phyloP scores from a whole-genome alignment of 1,284 basidiomycete genomes.

The Rhodotorula sp. region DNA sequence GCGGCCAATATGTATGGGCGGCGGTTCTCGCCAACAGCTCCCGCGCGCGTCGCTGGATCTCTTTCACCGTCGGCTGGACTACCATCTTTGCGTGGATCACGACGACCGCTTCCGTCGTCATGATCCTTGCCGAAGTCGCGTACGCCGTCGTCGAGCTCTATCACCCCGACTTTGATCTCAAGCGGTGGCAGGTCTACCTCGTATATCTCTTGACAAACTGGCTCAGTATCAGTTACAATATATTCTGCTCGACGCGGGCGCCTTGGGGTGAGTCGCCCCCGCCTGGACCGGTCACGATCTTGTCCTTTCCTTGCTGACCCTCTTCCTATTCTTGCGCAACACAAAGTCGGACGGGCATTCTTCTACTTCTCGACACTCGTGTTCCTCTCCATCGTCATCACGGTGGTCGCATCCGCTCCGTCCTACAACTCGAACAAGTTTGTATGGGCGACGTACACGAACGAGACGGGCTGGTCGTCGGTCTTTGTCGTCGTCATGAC shows the following conservation, averaged over 20 bases:
- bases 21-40: constrained; percentile 25
- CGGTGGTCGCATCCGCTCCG: background rate
- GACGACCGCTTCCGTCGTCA: constrained; percentile 36
- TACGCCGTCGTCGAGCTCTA: constrained; percentile 28
- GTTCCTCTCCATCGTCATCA: background rate
- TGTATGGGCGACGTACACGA: constrained; percentile 10
- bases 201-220: constrained; percentile 32
- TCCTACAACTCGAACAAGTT: background rate
- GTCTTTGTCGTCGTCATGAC: constrained; percentile 5
- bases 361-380: constrained; percentile 6
- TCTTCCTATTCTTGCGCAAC: background rate
- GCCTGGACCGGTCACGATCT: too few relatives aligned
- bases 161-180: constrained; percentile 30
- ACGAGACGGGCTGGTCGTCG: constrained; percentile 8
- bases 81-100: constrained; percentile 37
- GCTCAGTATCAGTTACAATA: constrained; percentile 32
- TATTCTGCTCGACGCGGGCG: constrained; percentile 14
- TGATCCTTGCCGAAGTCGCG: constrained; percentile 34
- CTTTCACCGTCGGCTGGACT: constrained; percentile 36
- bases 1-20: constrained; percentile 27
- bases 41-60: constrained; percentile 14
- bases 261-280: background rate
- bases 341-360: background rate
- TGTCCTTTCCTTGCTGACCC: too few relatives aligned
- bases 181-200: constrained; percentile 41